Base-by-base conservation (phyloP, 2,329 filamentous ascomycete species). In the Paraconiothyrium brasiliense region DNA sequence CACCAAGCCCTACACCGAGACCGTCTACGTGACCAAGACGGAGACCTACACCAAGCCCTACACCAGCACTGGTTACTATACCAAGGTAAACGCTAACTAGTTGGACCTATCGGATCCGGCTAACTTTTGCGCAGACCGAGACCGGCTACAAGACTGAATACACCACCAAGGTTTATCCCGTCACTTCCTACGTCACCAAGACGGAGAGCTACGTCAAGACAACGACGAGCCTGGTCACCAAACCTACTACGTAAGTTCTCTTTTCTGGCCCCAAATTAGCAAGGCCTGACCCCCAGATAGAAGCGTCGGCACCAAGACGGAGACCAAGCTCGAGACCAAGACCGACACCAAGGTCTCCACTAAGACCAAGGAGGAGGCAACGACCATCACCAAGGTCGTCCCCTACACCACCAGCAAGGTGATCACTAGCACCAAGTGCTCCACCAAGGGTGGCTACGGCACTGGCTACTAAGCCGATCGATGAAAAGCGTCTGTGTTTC, bases 171-270 rank as follows among this genome's bases (percentile, higher is more conserved):
- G 62, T 60, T 22, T 65, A 65, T 24, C 59, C 67, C 10, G 59
- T 67, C 51, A 67, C 65, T 14, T 69, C 63, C 50, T 69, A 66
- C 58, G 59, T 35, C 22, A 64, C 64, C 49, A 64, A 59, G 20
- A 61, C 65, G 7, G 60, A 65, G 55, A 64, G 54, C 20, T 60
- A 55, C 11, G 51, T 59, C 54, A 64, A 59, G 37, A 67, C 61
- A 3, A 51, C 63, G 39, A 68, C 64, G 6, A 63, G 39, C 13
- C 44, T 58, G 14, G 60, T 64, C 41, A 67, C 64, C 27, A 60
- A 62, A 24, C 66, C 67, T 5, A 58, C 57, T 32, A 66, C 60
- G 71, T 73, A 58, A 66, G 71, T 62, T 7, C 22, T 11, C 34
- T 14, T 14, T 7, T 30, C 35, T 16, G 4, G 2, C 2, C 6